phyloP scores from a whole-genome alignment of 805 yeast genomes.

The Candida palmyrensis region DNA sequence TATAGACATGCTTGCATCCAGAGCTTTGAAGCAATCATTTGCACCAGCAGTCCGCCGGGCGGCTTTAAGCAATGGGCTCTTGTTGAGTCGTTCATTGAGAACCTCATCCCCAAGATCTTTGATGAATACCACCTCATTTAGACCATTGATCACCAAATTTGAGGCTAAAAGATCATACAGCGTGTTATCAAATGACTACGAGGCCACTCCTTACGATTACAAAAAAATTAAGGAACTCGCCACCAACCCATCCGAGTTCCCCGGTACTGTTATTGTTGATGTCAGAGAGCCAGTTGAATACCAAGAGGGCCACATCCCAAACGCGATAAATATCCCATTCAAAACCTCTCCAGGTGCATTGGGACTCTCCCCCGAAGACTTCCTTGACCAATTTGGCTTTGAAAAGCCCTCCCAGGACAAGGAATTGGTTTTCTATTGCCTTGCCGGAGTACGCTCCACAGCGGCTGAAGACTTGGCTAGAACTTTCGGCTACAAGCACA shows the following conservation, averaged over 20 bases:
- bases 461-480: constrained; percentile 90
- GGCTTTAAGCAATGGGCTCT: not conserved
- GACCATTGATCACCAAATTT: constrained; percentile 5
- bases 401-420: constrained; percentile 68
- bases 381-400: constrained; percentile 75
- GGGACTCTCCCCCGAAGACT: constrained; percentile 72
- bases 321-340: constrained; percentile 82
- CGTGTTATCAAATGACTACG: constrained; percentile 31
- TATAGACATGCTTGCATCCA: constrained; percentile 2
- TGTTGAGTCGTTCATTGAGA: not conserved
- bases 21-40: constrained; percentile 6
- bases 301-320: constrained; percentile 72
- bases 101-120: not conserved
- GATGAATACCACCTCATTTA: constrained; percentile 3
- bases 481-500: constrained; percentile 78
- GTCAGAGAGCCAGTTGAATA: constrained; percentile 89
- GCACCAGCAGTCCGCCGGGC: not conserved
- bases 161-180: constrained; percentile 21
- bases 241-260: constrained; percentile 31
- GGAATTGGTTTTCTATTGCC: constrained; percentile 83
- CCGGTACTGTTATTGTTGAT: constrained; percentile 63
- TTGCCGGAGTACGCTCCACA: constrained; percentile 86
- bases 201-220: constrained; percentile 49
- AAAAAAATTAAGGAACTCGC: constrained; percentile 45
- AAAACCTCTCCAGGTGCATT: constrained; percentile 91